phyloP scores from a whole-genome alignment of 495 filamentous ascomycete species.

The Penicillium mononematosum region DNA sequence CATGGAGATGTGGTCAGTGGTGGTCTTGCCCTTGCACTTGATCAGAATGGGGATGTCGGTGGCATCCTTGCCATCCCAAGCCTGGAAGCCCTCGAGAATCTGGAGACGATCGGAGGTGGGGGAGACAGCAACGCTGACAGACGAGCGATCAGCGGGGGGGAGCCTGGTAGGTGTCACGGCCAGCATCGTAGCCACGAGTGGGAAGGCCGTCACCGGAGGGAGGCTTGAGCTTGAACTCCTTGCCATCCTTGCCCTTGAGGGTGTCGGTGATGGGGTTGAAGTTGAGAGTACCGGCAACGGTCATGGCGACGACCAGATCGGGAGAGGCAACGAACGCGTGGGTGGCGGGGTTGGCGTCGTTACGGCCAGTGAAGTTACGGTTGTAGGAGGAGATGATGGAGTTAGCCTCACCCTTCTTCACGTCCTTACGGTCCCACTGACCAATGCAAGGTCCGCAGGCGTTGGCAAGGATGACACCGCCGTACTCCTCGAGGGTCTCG shows the following conservation, averaged over 20 bases:
- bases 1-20: conserved; percentile 98
- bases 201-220: conserved; percentile 86
- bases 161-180: conserved; percentile 94
- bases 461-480: conserved; percentile 93
- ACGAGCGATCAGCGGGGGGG: conserved; percentile 73
- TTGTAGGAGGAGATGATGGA: conserved; percentile 96
- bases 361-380: conserved; percentile 99
- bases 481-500: conserved; percentile 94
- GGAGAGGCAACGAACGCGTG: conserved; percentile 99
- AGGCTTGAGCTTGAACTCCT: conserved; percentile 82
- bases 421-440: conserved; percentile 93
- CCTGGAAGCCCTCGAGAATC: conserved; percentile 77
- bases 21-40: conserved; percentile 98
- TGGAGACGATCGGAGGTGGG: conserved; percentile 92
- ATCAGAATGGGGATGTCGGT: conserved; percentile 88
- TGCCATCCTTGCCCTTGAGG: conserved; percentile 95
- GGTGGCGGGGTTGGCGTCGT: conserved; percentile 98
- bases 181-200: conserved; percentile 81
- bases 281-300: conserved; percentile 83
- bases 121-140: conserved; percentile 78
- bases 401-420: conserved; percentile 96
- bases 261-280: conserved; percentile 97
- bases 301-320: conserved; percentile 90
- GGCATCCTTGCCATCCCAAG: conserved; percentile 96
- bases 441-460: conserved; percentile 82